Evolutionary conservation across 306 rosid genomes (phyloP).

Genomic region (Castanea crenata): DNA sequence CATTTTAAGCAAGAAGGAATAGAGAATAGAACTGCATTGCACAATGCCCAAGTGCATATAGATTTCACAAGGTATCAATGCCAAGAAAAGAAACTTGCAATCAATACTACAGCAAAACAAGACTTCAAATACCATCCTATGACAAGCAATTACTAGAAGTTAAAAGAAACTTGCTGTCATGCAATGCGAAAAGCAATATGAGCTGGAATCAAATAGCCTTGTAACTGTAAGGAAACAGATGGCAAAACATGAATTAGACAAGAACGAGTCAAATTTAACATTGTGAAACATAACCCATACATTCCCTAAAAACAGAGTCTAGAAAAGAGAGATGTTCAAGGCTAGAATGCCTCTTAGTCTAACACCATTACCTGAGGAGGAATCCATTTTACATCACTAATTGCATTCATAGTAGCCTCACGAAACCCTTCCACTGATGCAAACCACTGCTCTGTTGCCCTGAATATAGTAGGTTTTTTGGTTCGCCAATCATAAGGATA

Average conservation of each 20-base stretch:
- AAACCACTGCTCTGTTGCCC: conserved; percentile 99
- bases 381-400: conserved; percentile 81
- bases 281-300: not conserved
- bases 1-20: not conserved
- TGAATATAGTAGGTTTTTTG: conserved; percentile 91
- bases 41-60: not conserved
- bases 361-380: conserved; percentile 76
- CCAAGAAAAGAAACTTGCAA: not conserved
- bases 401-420: conserved; percentile 72
- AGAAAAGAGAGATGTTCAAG: conserved; percentile 10
- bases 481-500: conserved; percentile 99
- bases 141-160: not conserved
- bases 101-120: not conserved
- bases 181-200: not conserved
- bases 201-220: not conserved
- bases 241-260: not conserved
- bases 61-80: not conserved
- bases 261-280: not conserved
- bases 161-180: not conserved
- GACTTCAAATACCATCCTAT: not conserved
- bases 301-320: conserved; percentile 11
- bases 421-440: conserved; percentile 99
- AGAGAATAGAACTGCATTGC: not conserved
- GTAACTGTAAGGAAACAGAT: not conserved
- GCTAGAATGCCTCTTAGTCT: conserved; percentile 16